Evolutionary conservation across 1,139 yeast genomes (phyloP).

Genomic region (Taiozyma sp.): DNA sequence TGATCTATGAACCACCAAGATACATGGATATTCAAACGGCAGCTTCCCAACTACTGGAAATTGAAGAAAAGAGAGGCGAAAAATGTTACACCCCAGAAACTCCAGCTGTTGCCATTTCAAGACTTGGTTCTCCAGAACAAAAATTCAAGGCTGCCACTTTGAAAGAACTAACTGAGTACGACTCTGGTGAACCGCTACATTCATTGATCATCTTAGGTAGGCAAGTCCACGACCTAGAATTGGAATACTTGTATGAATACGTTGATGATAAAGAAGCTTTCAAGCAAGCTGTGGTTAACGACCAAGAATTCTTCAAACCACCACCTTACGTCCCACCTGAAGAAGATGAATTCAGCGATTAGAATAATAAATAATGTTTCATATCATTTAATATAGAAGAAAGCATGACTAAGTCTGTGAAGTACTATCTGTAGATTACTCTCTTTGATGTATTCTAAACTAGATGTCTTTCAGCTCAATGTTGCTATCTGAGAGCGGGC

Average conservation of each 20-base stretch:
- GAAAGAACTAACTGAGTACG: constrained; percentile 68
- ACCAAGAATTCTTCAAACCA: constrained; percentile 70
- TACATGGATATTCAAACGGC: constrained; percentile 93
- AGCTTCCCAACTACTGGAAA: constrained; percentile 79
- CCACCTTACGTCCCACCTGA: constrained; percentile 37
- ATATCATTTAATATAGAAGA: neutral
- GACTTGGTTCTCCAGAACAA: constrained; percentile 86
- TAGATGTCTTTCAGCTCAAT: neutral
- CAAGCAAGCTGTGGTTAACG: constrained; percentile 54
- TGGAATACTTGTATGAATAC: constrained; percentile 78
- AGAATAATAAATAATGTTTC: neutral
- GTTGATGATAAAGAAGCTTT: constrained; percentile 63
- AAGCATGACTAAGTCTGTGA: neutral
- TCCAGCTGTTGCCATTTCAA: constrained; percentile 89
- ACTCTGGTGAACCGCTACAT: constrained; percentile 92
- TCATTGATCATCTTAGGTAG: constrained; percentile 88
- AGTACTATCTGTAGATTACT: neutral
- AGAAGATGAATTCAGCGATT: constrained; percentile 28
- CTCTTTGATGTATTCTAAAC: neutral
- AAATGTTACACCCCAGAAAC: constrained; percentile 79
- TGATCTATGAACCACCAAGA: constrained; percentile 94
- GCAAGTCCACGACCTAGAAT: constrained; percentile 89
- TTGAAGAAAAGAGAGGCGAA: constrained; percentile 73
- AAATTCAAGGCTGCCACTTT: constrained; percentile 82
- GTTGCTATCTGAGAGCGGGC: neutral